Conservation (phyloP, 2,329 filamentous ascomycete genomes). For the Colletotrichum simmondsii region DNA sequence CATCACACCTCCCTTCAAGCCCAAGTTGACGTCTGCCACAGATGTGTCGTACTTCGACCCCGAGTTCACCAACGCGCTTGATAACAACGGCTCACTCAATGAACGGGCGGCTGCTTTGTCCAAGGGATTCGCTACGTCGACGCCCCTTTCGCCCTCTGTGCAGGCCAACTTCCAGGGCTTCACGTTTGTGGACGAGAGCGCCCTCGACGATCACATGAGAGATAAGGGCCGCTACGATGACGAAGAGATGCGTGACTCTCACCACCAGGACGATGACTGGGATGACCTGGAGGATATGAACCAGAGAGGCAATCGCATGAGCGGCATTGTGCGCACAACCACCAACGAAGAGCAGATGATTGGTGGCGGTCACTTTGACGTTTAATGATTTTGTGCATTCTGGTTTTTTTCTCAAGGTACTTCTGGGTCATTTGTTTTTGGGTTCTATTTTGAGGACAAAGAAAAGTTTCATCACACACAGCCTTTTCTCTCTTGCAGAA, state of each 20-base stretch:
- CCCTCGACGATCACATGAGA: constrained; percentile 86
- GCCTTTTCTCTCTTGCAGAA: constrained; percentile 9
- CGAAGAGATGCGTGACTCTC: constrained; percentile 70
- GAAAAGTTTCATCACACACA: constrained; percentile 22
- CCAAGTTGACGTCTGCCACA: constrained; percentile 93
- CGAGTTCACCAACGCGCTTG: constrained; percentile 95
- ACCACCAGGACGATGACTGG: constrained; percentile 63
- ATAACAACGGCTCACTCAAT: constrained; percentile 88
- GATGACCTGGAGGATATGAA: constrained; percentile 68
- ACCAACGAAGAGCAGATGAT: constrained; percentile 73
- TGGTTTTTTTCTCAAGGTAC: neutral
- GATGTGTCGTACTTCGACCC: constrained; percentile 99
- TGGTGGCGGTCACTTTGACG: constrained; percentile 71
- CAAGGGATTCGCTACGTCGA: constrained; percentile 87
- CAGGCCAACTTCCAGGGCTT: constrained; percentile 99
- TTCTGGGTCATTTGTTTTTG: neutral
- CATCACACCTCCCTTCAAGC: constrained; percentile 96
- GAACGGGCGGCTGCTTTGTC: constrained; percentile 89
- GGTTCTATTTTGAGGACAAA: constrained; percentile 23
- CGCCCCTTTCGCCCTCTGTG: constrained; percentile 92
- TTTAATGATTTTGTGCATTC: constrained; percentile 52
- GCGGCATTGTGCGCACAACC: constrained; percentile 68
- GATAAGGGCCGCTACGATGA: constrained; percentile 59
- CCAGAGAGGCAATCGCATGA: constrained; percentile 69
- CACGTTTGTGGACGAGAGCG: constrained; percentile 98